Evolutionary conservation across 352 stramenopile species (phyloP), one percentile per base, ranked within the genome.

Genomic region (Phytopythium delawarense): DNA sequence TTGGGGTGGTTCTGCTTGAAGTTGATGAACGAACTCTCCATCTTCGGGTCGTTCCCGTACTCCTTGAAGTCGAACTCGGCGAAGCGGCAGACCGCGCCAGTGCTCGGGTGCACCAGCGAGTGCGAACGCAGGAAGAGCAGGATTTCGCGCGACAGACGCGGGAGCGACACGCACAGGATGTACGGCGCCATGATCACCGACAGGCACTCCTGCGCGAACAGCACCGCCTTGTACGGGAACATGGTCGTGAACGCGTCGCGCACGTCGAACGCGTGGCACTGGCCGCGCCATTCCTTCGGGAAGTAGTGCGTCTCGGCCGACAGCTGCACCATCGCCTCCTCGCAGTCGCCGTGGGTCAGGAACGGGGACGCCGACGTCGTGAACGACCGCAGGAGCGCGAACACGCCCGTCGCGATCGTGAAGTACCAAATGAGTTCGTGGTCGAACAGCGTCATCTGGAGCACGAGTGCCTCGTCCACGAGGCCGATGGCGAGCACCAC

Each of bases 391-490:
- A 86, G 84, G 16, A 92, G 64, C 30, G 88, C 88, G 62, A 97
- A 96, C 0, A 96, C 60, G 23, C 73, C 75, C 7, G 81, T 95
- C 21, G 95, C 76, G 12, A 99, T 74, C 7, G 96, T 98, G 37
- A 98, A 74, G 72, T 99, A 99, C 97, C 96, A 99, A 12, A 99
- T 54, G 50, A 99, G 65, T 71, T 99, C 98, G 49, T 88, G 88
- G 15, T 95, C 84, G 28, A 84, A 85, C 18, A 99, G 78, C 61
- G 97, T 98, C 20, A 98, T 96, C 71, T 99, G 89, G 13, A 99
- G 71, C 39, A 99, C 70, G 51, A 99, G 86, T 1, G 85, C 96
- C 69, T 99, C 97, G 61, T 99, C 97, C 45, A 96, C 52, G n/a
- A 99, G 45, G 67, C 88, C 96, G 45, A 99, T 79, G 16, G 87